Evolutionary conservation across 495 filamentous ascomycete species (phyloP).

Genomic region (Filosporella fistucella): DNA sequence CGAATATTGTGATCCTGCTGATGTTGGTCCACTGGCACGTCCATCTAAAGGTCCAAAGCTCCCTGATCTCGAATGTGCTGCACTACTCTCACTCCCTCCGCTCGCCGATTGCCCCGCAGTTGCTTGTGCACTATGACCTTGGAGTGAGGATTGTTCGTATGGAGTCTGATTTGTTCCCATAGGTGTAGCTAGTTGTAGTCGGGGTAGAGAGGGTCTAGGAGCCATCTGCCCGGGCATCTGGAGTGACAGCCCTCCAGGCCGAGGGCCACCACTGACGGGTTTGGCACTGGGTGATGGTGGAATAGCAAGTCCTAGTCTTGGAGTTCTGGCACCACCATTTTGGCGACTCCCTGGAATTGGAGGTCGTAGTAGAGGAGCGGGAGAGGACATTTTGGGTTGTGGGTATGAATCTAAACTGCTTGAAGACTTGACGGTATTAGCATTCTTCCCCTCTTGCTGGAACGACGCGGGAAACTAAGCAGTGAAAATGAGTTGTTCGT

Average conservation of each 20-base stretch:
- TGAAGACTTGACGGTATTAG: conserved; percentile 13
- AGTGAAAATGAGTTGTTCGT: neutral
- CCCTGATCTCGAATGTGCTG: conserved; percentile 65
- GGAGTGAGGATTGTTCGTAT: conserved; percentile 44
- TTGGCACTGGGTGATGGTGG: conserved; percentile 77
- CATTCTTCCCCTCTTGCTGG: neutral
- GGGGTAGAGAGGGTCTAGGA: conserved; percentile 58
- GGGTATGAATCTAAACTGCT: conserved; percentile 5
- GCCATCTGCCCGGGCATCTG: conserved; percentile 29
- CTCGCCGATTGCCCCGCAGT: conserved; percentile 49
- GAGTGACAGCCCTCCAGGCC: conserved; percentile 27
- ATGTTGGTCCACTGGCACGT: conserved; percentile 68
- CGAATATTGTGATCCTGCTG: conserved; percentile 78
- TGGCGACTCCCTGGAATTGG: conserved; percentile 71
- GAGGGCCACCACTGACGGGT: conserved; percentile 45
- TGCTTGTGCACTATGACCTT: conserved; percentile 35
- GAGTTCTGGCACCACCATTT: conserved; percentile 58
- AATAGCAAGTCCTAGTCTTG: conserved; percentile 82
- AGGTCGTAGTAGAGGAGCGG: conserved; percentile 75
- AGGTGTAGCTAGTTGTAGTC: conserved; percentile 77
- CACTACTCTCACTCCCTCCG: conserved; percentile 64
- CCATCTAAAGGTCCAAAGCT: conserved; percentile 72
- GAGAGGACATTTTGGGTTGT: conserved; percentile 62
- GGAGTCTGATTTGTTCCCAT: conserved; percentile 70
- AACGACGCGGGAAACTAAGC: neutral